Percentiles rank a stretch among this genome's conserved stretches.
Conservation (phyloP, 1,139 yeast species). For the Diutina siamensis region DNA sequence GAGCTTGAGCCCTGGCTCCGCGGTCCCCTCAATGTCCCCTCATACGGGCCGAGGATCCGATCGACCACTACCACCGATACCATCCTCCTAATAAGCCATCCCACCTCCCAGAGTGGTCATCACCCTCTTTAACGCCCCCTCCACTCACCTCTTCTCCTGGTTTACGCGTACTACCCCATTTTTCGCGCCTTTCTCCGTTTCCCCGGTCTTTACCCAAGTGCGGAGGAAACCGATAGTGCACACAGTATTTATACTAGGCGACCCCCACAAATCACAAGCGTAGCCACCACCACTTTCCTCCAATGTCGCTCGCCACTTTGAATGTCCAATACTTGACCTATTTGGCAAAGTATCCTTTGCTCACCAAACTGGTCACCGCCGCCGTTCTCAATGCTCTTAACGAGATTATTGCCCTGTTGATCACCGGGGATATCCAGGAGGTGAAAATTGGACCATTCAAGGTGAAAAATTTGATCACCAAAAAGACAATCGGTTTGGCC, state of each 20-base stretch:
- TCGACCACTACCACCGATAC: background rate
- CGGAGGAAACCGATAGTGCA: background rate
- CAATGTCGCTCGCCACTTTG: background rate
- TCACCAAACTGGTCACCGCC: constrained; percentile 51
- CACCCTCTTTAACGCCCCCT: no score
- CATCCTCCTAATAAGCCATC: no score
- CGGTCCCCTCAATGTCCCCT: background rate
- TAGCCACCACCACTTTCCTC: background rate
- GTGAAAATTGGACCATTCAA: constrained; percentile 10
- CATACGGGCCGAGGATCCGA: background rate
- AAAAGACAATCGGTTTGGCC: constrained; percentile 53
- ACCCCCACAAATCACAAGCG: no score
- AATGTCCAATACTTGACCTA: constrained; percentile 26
- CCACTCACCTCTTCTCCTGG: no score
- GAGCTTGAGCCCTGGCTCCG: background rate
- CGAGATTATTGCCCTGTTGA: constrained; percentile 43
- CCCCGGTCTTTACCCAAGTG: no score
- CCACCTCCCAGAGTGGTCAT: no score
- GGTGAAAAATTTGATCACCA: constrained; percentile 27
- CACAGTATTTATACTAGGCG: background rate
- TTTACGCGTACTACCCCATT: no score
- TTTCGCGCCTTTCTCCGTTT: no score
- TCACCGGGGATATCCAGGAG: constrained; percentile 33
- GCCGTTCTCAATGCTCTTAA: constrained; percentile 46
- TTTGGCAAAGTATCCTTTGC: constrained; percentile 38